These are phyloP conservation scores for Macrolepiota albuminosa DNA, from an alignment of 768 basidiomycete species.

Conservation along the genomic window DNA sequence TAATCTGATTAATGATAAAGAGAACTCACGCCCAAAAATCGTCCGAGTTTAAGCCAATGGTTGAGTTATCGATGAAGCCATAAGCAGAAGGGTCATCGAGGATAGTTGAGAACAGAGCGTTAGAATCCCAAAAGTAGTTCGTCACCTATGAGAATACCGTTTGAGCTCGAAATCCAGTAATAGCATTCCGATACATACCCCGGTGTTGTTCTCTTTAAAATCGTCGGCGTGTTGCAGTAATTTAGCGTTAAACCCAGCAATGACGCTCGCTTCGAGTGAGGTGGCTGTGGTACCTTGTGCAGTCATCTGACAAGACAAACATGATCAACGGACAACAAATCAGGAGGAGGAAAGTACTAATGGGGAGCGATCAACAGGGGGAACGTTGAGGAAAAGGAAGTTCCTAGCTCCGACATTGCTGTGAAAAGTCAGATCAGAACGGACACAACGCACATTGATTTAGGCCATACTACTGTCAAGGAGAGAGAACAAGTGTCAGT, in stretches of 20 bases:
- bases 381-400: conserved; percentile 44
- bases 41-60: conserved; percentile 35
- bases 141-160: conserved; percentile 27
- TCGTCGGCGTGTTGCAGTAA: conserved; percentile 33
- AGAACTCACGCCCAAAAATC: conserved; percentile 51
- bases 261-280: conserved; percentile 30
- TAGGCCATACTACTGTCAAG: conserved; percentile 24
- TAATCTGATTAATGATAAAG: not conserved
- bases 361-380: conserved; percentile 20
- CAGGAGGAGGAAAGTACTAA: conserved; percentile 22
- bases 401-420: conserved; percentile 52
- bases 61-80: conserved; percentile 51
- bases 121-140: conserved; percentile 48
- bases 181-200: conserved; percentile 28
- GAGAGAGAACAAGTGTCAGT: not conserved
- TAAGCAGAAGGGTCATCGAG: conserved; percentile 44
- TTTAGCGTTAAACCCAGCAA: conserved; percentile 47
- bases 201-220: conserved; percentile 40
- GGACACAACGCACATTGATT: not conserved
- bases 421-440: not conserved
- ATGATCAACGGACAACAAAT: not conserved
- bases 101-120: conserved; percentile 43
- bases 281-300: conserved; percentile 27
- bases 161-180: not conserved
- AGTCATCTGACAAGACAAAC: conserved; percentile 37